Evolutionary conservation across 2,329 filamentous ascomycete genomes (phyloP).

Genomic region (Tricladium varicosporioides): DNA sequence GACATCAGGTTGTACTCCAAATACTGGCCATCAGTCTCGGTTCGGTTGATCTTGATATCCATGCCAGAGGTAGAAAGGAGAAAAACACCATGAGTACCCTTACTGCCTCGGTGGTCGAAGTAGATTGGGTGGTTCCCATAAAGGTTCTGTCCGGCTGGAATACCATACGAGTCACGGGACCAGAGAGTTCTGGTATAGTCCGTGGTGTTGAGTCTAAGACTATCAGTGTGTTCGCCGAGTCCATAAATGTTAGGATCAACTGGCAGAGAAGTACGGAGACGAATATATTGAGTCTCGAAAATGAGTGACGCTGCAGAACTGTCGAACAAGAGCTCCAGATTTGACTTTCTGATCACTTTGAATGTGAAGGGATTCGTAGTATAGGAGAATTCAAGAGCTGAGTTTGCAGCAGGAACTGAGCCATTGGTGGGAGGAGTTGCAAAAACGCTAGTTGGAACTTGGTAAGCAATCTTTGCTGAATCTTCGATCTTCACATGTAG

Average conservation of each 20-base stretch:
- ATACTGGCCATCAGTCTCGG: slow-evolving; percentile 53
- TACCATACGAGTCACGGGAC: slow-evolving; percentile 56
- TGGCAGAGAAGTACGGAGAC: slow-evolving; percentile 59
- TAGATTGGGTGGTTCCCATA: slow-evolving; percentile 65
- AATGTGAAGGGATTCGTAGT: slow-evolving; percentile 59
- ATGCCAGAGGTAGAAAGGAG: slow-evolving; percentile 73
- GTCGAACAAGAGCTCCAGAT: slow-evolving; percentile 56
- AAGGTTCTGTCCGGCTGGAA: slow-evolving; percentile 55
- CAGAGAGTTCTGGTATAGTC: slow-evolving; percentile 62
- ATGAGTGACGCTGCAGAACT: slow-evolving; percentile 55
- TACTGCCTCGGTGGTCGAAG: slow-evolving; percentile 54
- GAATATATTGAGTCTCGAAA: slow-evolving; percentile 63
- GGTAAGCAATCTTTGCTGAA: slow-evolving; percentile 55
- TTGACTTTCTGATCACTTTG: slow-evolving; percentile 47
- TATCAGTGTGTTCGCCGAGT: slow-evolving; percentile 62
- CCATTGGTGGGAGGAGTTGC: slow-evolving; percentile 45
- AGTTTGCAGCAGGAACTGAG: slow-evolving; percentile 31
- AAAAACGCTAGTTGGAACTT: slow-evolving; percentile 58
- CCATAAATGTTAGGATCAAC: slow-evolving; percentile 61
- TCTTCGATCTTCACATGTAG: slow-evolving; percentile 66
- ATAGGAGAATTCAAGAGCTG: slow-evolving; percentile 52
- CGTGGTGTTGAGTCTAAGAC: slow-evolving; percentile 54
- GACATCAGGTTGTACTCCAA: slow-evolving; percentile 79
- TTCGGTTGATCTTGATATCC: slow-evolving; percentile 72
- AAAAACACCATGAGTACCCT: slow-evolving; percentile 63